Evolutionary conservation across 176 grass and related monocot species (phyloP), one percentile per base, ranked within the genome.

Genomic region (Aegilops speltoides): DNA sequence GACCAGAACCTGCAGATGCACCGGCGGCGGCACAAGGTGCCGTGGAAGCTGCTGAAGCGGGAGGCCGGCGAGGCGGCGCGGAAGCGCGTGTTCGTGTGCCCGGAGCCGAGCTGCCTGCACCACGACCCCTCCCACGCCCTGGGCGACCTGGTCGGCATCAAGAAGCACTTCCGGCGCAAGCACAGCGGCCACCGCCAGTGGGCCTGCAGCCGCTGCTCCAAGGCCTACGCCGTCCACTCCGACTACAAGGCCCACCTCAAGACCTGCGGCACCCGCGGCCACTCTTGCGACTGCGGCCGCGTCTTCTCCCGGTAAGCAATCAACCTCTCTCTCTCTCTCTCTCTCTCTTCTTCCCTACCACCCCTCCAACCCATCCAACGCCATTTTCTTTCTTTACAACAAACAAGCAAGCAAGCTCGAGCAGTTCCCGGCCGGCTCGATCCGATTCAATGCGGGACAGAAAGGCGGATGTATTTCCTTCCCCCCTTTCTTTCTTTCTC

Each of bases 1-100:
- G 97, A 99, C 94, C 97, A 99, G 85, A 99, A 99, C 89, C 92
- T 99, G 82, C 97, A 99, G 92, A 99, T 99, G 97, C 97, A 99
- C 89, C 97, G 94, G 78, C 91, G 97, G 89, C 90, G 97, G 79
- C 97, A 99, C 92, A 99, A 99, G 92, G 97, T 99, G 76, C 97
- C 97, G 72, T 99, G 97, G 97, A 99, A 99, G 87, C 88, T 99
- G 52, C 92, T 99, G 82, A 99, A 99, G 92, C 84, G 97, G 87
- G 92, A 96, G 88, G 92, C 88, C 60, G 73, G 83, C 3, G 83
- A 91, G 71, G 89, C 90, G 80, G 92, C 90, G 43, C 81, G 94
- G 79, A 99, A 99, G 92, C 97, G 97, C 15, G 97, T 96, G 70
- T 99, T 94, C 80, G 94, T 99, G 34, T 99, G 97, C 90, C 97